A percentile compares a stretch with the other conserved stretches of the same genome.
These are phyloP conservation scores for Aspergillus udagawae DNA, from an alignment of 2,329 filamentous ascomycete genomes.

Conservation along the genomic window DNA sequence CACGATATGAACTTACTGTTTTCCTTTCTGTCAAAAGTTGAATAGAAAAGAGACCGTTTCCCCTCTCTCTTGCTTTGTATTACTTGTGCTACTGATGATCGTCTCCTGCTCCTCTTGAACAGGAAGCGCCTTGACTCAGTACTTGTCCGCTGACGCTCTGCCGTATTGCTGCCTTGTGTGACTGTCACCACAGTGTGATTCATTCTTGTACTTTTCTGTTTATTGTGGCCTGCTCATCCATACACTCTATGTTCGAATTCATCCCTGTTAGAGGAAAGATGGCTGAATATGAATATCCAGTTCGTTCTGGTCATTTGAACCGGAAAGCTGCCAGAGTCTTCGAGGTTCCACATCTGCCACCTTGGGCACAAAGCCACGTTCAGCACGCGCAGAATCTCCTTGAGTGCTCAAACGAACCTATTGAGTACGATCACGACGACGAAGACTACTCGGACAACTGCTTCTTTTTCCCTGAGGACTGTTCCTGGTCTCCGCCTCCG, in stretches of 20 bases:
- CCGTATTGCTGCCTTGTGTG: not conserved
- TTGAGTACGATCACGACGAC: slow-evolving; percentile 43
- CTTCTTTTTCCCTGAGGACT: slow-evolving; percentile 44
- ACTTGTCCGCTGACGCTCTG: not conserved
- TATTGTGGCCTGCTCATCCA: not conserved
- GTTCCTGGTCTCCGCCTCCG: slow-evolving; percentile 35
- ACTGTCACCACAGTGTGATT: not conserved
- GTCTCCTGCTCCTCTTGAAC: not conserved
- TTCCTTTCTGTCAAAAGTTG: not conserved
- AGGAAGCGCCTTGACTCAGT: not conserved
- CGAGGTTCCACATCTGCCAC: slow-evolving; percentile 29
- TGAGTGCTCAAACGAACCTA: slow-evolving; percentile 37
- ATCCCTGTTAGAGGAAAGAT: slow-evolving; percentile 6
- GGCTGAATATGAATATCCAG: slow-evolving; percentile 22
- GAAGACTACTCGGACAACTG: slow-evolving; percentile 40
- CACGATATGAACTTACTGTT: slow-evolving; percentile 1
- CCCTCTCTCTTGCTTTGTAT: slow-evolving; percentile 7
- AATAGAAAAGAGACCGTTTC: slow-evolving; percentile 2
- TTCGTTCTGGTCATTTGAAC: slow-evolving; percentile 11
- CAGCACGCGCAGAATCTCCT: slow-evolving; percentile 39
- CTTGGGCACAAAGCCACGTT: slow-evolving; percentile 36
- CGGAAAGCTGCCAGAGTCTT: slow-evolving; percentile 8
- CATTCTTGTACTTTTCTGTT: not conserved
- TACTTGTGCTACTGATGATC: slow-evolving; percentile 9
- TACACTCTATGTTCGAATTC: not conserved